phyloP scores from a whole-genome alignment of 495 filamentous ascomycete genomes.

The Hypoxylon perforatum region DNA sequence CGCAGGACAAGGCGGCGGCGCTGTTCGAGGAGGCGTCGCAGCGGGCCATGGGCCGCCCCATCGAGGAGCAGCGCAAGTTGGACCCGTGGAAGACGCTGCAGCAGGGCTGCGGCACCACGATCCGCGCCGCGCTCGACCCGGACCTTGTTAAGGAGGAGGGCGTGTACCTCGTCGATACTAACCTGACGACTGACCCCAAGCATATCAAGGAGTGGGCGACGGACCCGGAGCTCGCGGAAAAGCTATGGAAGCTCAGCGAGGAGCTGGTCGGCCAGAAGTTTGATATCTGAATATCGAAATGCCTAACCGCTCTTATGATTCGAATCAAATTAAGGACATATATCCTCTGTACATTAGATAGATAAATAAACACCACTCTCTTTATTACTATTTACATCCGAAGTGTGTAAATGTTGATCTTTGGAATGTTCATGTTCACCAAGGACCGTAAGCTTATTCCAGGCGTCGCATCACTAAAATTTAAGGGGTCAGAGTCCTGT shows the following conservation, averaged over 20 bases:
- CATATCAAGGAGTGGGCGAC: conserved; percentile 53
- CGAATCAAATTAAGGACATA: neutral
- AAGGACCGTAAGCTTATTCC: too few relatives aligned
- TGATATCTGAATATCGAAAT: conserved; percentile 18
- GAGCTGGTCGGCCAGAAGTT: conserved; percentile 60
- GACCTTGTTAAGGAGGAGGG: conserved; percentile 40
- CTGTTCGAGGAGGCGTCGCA: conserved; percentile 33
- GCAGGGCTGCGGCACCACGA: conserved; percentile 53
- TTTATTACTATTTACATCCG: neutral
- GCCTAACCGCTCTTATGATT: neutral
- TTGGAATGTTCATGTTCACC: too few relatives aligned
- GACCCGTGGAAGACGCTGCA: conserved; percentile 53
- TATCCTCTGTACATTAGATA: neutral
- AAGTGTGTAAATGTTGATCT: too few relatives aligned
- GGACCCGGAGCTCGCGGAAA: conserved; percentile 57
- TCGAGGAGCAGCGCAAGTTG: conserved; percentile 50
- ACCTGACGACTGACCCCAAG: conserved; percentile 45
- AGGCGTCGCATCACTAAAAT: too few relatives aligned
- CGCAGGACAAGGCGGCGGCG: conserved; percentile 13
- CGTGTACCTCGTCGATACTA: conserved; percentile 54
- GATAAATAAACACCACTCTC: neutral
- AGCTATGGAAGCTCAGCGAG: conserved; percentile 61
- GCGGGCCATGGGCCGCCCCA: conserved; percentile 42
- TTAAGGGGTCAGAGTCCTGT: too few relatives aligned
- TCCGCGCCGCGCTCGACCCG: conserved; percentile 57